These are phyloP conservation scores for sweet orange (Citrus sinensis) DNA, from an alignment of 345 rosid species.

Conservation along the genomic window DNA sequence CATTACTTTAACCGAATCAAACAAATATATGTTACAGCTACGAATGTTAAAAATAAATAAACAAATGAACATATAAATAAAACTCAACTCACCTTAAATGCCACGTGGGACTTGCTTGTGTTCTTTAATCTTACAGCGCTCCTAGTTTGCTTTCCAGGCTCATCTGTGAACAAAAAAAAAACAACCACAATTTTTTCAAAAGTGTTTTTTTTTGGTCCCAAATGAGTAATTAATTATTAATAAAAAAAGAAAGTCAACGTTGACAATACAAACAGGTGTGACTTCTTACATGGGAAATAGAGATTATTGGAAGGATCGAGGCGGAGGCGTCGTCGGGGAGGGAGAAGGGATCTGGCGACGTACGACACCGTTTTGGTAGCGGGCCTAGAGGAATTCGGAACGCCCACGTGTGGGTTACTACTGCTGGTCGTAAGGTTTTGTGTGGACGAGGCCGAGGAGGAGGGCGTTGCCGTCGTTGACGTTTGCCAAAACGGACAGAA, in stretches of 20 bases:
- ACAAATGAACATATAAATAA: not conserved
- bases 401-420: constrained; percentile 30
- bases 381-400: constrained; percentile 31
- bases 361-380: constrained; percentile 56
- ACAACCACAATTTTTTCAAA: not conserved
- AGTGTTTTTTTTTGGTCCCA: not conserved
- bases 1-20: not conserved
- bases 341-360: constrained; percentile 84
- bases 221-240: not conserved
- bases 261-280: not conserved
- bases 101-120: constrained; percentile 84
- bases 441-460: constrained; percentile 58
- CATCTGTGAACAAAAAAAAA: constrained; percentile 44
- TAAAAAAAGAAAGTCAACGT: constrained; percentile 28
- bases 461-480: constrained; percentile 22
- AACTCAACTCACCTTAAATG: constrained; percentile 65
- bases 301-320: constrained; percentile 79
- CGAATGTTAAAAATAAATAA: not conserved
- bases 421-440: constrained; percentile 42
- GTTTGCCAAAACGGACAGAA: constrained; percentile 82
- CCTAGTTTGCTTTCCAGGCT: constrained; percentile 84
- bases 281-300: constrained; percentile 72
- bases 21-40: not conserved
- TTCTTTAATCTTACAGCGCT: constrained; percentile 90
- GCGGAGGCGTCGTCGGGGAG: constrained; percentile 84